These are phyloP conservation scores for Escovopsis weberi DNA, from an alignment of 2,329 filamentous ascomycete genomes.

Conservation along the genomic window DNA sequence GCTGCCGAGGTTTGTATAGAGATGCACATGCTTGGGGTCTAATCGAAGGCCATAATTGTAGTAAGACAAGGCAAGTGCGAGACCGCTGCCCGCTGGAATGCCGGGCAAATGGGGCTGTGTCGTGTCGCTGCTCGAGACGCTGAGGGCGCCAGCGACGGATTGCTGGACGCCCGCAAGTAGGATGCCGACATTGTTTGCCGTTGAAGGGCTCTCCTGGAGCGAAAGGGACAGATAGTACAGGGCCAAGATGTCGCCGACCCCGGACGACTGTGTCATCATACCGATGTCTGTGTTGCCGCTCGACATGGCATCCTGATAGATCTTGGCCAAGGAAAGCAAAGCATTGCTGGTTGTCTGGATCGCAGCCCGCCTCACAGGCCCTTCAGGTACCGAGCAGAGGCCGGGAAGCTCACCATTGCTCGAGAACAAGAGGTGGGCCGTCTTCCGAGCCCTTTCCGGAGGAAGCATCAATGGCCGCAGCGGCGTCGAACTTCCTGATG, in stretches of 20 bases:
- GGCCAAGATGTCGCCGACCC: constrained; percentile 82
- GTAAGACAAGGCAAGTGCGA: constrained; percentile 78
- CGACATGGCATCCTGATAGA: constrained; percentile 92
- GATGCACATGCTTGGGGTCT: constrained; percentile 79
- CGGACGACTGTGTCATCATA: constrained; percentile 48
- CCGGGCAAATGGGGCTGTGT: constrained; percentile 48
- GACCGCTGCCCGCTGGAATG: constrained; percentile 70
- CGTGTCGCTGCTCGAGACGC: constrained; percentile 4
- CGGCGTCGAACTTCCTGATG: constrained; percentile 2
- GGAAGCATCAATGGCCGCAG: constrained; percentile 55
- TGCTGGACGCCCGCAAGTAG: constrained; percentile 91
- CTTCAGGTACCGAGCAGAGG: constrained; percentile 55
- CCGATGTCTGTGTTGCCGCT: constrained; percentile 44
- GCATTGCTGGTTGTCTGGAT: constrained; percentile 93
- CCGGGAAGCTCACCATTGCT: constrained; percentile 65
- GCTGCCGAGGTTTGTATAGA: constrained; percentile 93
- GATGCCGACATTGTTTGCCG: constrained; percentile 95
- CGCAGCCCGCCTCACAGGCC: constrained; percentile 60
- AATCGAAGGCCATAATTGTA: constrained; percentile 88
- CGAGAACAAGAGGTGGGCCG: constrained; percentile 70
- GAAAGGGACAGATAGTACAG: constrained; percentile 93
- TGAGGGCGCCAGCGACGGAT: constrained; percentile 17
- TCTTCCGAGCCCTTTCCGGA: constrained; percentile 70
- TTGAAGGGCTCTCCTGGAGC: constrained; percentile 89
- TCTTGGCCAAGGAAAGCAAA: constrained; percentile 85